Base-by-base conservation (phyloP, 2,329 filamentous ascomycete species). In the Neofusicoccum sp. region DNA sequence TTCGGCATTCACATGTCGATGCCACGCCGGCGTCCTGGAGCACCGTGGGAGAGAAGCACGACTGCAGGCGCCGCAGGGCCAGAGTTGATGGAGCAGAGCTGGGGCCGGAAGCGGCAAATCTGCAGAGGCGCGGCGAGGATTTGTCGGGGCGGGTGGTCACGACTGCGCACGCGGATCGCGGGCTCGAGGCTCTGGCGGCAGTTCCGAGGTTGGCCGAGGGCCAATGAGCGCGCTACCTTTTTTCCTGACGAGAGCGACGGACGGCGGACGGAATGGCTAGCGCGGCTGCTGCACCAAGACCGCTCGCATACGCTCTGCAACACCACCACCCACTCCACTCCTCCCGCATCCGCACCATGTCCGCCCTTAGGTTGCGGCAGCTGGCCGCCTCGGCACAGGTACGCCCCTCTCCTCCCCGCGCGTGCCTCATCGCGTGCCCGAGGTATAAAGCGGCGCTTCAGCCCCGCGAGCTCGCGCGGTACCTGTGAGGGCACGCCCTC, bases 351-450 rank as follows among this genome's bases (percentile, higher is more conserved):
- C 41, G 40, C 51, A 61, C 41, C 36, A 61, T 61, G 60, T 57
- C 49, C 26, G 41, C 60, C 41, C 60, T 61, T 31, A 56, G 51
- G 49, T 36, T 61, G 60, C 60, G 60, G 60, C 60, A 58, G 60
- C 43, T 61, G 43, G 60, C 60, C 60, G 34, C 41, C 28, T 40
- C 41, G 48, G 38, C 60, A 49, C 60, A 61, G 60, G 60, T 61
- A 47, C 20, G 60, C 28, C n/a, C 45, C 11, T 34, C 33, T 40
- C 41, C 26, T 38, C 20, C 20, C 54, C 31, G 20, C 43, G 12
- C 20, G 11, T 41, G 26, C 28, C 33, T 31, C 45, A 28, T 56
- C 51, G 28, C 51, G 38, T 43, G 38, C 36, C 20, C 51, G 26
- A 56, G 51, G 36, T 56, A 36, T 30, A 47, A 38, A 45, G 11